Evolutionary conservation across 106 monocot genomes (phyloP).

Genomic region (Gastrodia elata): DNA sequence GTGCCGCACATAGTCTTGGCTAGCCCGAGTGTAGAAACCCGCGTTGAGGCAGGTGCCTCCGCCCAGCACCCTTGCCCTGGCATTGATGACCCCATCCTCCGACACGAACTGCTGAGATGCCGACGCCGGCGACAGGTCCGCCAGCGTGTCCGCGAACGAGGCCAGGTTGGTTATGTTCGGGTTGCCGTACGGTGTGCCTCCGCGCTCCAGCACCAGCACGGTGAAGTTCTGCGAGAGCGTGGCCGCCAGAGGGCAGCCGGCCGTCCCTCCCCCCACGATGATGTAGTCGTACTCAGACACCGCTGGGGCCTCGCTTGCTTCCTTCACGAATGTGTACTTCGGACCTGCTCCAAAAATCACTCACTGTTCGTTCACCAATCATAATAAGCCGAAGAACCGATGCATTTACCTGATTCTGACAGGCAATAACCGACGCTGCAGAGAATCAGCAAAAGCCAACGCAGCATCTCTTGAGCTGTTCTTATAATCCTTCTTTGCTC

Average conservation of each 20-base stretch:
- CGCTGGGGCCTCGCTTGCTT: slow-evolving; percentile 2
- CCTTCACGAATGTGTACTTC: slow-evolving; percentile 16
- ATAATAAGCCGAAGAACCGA: no score
- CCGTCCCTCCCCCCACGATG: slow-evolving; percentile 20
- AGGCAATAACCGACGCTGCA: background rate
- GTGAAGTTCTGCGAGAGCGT: slow-evolving; percentile 9
- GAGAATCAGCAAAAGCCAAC: background rate
- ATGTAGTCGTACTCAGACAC: slow-evolving; percentile 22
- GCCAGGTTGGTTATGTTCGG: slow-evolving; percentile 10
- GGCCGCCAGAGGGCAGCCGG: slow-evolving; percentile 23
- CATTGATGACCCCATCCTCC: slow-evolving; percentile 16
- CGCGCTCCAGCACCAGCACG: slow-evolving; percentile 13
- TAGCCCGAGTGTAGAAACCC: slow-evolving; percentile 17
- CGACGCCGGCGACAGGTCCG: slow-evolving; percentile 3
- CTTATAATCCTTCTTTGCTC: background rate
- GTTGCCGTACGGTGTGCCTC: slow-evolving; percentile 13
- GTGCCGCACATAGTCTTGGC: background rate
- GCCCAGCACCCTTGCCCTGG: slow-evolving; percentile 15
- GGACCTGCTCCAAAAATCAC: slow-evolving; percentile 3
- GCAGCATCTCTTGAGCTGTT: background rate
- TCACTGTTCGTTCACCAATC: background rate
- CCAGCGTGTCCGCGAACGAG: slow-evolving; percentile 17
- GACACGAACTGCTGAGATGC: slow-evolving; percentile 13
- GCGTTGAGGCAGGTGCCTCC: slow-evolving; percentile 24
- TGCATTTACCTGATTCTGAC: slow-evolving; percentile 1